Base-by-base conservation (phyloP, 192 early-diverging fungal species). In the Oehlia diaphana region DNA sequence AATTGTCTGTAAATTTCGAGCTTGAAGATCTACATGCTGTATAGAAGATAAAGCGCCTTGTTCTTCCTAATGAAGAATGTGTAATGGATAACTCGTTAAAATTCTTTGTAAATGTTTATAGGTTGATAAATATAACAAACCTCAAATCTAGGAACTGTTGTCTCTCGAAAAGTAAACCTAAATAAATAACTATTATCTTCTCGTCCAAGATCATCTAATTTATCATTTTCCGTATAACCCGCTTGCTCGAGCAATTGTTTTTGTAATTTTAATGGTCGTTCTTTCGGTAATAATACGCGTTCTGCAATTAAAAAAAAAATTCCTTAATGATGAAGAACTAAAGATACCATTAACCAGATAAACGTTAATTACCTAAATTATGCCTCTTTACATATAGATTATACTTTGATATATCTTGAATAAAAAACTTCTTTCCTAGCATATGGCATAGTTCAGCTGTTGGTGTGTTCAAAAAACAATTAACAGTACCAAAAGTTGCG, bases 181-280 rank as follows among this genome's bases (percentile, higher is more conserved):
- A 91, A 91, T 23, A 95, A 79, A 61, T 95, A 95, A 62, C 92
- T 94, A 84, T 94, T 95, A 80, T 96, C 94, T 75, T 96, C 95
- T 67, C 95, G 85, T 5, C 93, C 93, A 28, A 95, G 84, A 39
- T 92, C 87, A 66, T 94, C 92, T 10, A 96, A 87, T 77, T 89
- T 91, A 83, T 97, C 95, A 62, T 89, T 83, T 31, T 89, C 89
- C 14, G 88, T 88, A 76, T 97, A 96, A 26, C 96, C 96, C 77
- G 93, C 90, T 82, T 93, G 91, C 80, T 94, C 88, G 64, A 97
- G 82, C 26, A 90, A 85, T 72, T 82, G 89, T 66, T 92, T 91
- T 69, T 95, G 91, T 21, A 97, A 90, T 42, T 90, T 83, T 7
- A 92, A 86, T 9, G 96, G 96, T 7, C 88, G 87, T 81, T 97